A percentile compares a stretch with the other conserved stretches of the same genome.
Conservation (phyloP, 2,329 filamentous ascomycete genomes). For the Colletotrichum camelliae region DNA sequence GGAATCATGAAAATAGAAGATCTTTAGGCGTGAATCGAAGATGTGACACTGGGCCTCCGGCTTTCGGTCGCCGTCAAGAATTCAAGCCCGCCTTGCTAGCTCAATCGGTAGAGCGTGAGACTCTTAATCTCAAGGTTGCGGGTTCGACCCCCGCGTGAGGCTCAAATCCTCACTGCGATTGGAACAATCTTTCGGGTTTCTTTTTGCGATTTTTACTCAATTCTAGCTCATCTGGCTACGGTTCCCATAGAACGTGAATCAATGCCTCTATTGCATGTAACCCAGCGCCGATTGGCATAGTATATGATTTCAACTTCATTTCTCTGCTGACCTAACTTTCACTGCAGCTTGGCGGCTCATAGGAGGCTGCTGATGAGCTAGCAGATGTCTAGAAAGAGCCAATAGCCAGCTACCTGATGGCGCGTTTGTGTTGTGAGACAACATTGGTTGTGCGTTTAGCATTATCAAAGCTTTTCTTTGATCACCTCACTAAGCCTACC, state of each 20-base stretch:
- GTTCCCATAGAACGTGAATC: not conserved
- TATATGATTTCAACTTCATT: not conserved
- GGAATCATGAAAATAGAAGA: not conserved
- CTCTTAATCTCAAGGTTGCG: slow-evolving; percentile 53
- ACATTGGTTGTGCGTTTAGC: not conserved
- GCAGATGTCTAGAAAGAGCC: not conserved
- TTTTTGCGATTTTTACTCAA: not conserved
- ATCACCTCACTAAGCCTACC: not conserved
- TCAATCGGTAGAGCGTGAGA: slow-evolving; percentile 46
- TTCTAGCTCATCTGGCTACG: not conserved
- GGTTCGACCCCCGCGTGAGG: slow-evolving; percentile 28
- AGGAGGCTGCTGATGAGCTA: not conserved
- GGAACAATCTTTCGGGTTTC: not conserved
- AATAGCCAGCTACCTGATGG: not conserved
- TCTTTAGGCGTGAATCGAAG: not conserved
- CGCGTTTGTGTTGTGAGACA: not conserved
- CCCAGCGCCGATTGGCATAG: not conserved
- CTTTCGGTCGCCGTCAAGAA: not conserved
- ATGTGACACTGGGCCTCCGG: not conserved
- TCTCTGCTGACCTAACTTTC: not conserved
- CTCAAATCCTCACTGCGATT: slow-evolving; percentile 18
- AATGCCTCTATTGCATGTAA: not conserved
- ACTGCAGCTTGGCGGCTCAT: not conserved
- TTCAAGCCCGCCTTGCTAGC: slow-evolving; percentile 17
- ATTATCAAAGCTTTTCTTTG: not conserved